A percentile compares a stretch with the other conserved stretches of the same genome.
These are phyloP conservation scores for Daldinia decipiens DNA, from an alignment of 495 filamentous ascomycete species.

Conservation along the genomic window DNA sequence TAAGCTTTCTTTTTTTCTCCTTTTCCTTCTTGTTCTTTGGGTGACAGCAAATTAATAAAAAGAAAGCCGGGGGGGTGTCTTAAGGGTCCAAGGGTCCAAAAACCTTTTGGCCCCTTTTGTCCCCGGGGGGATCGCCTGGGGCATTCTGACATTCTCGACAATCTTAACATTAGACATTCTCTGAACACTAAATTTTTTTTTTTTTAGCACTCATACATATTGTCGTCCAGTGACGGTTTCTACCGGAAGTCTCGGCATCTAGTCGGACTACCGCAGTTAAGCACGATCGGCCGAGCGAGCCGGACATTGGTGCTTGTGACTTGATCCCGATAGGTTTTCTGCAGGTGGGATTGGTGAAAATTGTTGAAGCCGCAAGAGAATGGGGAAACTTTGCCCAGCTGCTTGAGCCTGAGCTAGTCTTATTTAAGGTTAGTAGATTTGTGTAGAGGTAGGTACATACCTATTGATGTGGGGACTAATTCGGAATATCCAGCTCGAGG, in stretches of 20 bases:
- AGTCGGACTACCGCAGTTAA: conserved; percentile 30
- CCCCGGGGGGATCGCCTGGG: not conserved
- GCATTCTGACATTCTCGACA: not conserved
- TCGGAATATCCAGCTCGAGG: no score
- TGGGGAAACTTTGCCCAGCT: not conserved
- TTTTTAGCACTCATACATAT: not conserved
- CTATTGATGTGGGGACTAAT: not conserved
- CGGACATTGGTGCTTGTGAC: conserved; percentile 16
- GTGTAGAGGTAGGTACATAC: not conserved
- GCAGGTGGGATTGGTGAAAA: not conserved
- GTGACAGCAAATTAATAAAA: not conserved
- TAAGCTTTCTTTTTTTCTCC: not conserved
- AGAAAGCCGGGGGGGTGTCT: conserved; percentile 8
- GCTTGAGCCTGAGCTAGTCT: not conserved
- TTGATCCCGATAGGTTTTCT: not conserved
- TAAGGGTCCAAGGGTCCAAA: conserved; percentile 14
- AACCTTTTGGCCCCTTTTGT: not conserved
- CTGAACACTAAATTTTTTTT: not conserved
- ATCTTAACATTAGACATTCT: not conserved
- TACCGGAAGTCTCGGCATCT: conserved; percentile 42
- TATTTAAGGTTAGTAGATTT: not conserved
- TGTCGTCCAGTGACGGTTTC: conserved; percentile 4
- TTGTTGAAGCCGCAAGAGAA: not conserved
- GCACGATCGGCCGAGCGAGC: conserved; percentile 17
- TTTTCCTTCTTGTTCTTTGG: conserved; percentile 1